Evolutionary conservation across 2,329 filamentous ascomycete genomes (phyloP).

Genomic region (Chaetomiaceae sp.): DNA sequence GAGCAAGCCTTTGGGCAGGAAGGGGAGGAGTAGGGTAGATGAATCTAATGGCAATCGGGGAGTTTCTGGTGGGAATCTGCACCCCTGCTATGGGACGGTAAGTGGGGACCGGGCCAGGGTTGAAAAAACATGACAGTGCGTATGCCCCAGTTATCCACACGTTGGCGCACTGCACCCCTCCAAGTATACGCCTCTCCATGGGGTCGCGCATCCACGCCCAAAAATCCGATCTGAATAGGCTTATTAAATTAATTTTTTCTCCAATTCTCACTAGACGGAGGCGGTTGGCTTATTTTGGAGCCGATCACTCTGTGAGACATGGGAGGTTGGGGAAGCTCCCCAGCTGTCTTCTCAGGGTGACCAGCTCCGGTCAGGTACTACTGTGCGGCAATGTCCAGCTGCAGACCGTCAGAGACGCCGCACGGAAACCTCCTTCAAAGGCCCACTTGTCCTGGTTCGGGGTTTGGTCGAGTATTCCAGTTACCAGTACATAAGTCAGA

Average conservation of each 20-base stretch:
- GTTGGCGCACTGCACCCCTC: too few relatives aligned
- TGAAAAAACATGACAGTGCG: conserved; percentile 17
- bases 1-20: conserved; percentile 6
- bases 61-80: conserved; percentile 22
- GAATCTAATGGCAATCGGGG: conserved; percentile 25
- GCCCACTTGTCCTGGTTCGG: conserved; percentile 7
- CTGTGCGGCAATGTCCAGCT: neutral
- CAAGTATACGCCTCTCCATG: too few relatives aligned
- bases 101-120: conserved; percentile 15
- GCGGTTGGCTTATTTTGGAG: too few relatives aligned
- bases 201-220: too few relatives aligned
- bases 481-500: neutral
- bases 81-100: conserved; percentile 15
- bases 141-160: neutral
- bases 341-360: too few relatives aligned
- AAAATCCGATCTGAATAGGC: too few relatives aligned
- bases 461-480: conserved; percentile 8
- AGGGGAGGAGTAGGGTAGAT: conserved; percentile 19
- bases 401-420: too few relatives aligned
- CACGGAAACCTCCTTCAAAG: too few relatives aligned
- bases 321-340: too few relatives aligned
- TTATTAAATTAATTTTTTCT: too few relatives aligned
- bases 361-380: neutral
- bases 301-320: too few relatives aligned
- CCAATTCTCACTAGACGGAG: too few relatives aligned